Evolutionary conservation across 768 basidiomycete species (phyloP).

Genomic region (Terana coerulea): DNA sequence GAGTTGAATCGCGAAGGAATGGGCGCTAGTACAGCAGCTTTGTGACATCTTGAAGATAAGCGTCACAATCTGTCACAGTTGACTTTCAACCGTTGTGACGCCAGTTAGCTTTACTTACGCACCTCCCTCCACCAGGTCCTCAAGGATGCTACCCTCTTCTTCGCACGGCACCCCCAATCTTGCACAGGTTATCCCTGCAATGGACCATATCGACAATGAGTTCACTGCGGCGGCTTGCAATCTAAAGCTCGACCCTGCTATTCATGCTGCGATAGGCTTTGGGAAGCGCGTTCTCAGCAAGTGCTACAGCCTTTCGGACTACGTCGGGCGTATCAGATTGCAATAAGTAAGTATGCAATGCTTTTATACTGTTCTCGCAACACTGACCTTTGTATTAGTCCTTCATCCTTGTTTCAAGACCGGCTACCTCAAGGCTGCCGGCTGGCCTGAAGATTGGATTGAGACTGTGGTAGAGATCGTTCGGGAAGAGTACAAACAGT

Average conservation of each 20-base stretch:
- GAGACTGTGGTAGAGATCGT: constrained; percentile 12
- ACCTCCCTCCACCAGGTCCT: background rate
- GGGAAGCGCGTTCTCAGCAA: constrained; percentile 23
- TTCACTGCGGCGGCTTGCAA: constrained; percentile 7
- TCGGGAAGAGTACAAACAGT: constrained; percentile 1
- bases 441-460: constrained; percentile 28
- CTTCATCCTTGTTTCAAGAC: constrained; percentile 26
- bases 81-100: background rate
- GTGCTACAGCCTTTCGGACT: constrained; percentile 26
- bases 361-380: background rate
- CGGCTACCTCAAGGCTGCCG: constrained; percentile 21
- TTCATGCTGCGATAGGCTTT: constrained; percentile 20
- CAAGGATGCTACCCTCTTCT: constrained; percentile 1
- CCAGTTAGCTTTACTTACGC: background rate
- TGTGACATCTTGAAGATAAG: constrained; percentile 23
- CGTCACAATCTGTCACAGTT: background rate
- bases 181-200: background rate
- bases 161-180: background rate
- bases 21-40: constrained; percentile 31
- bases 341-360: constrained; percentile 24
- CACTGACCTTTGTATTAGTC: constrained; percentile 15
- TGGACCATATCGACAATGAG: background rate
- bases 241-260: background rate
- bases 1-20: constrained; percentile 26
- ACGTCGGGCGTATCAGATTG: constrained; percentile 23